Conservation (phyloP, 2,329 filamentous ascomycete genomes). For the Diaporthe destruens region DNA sequence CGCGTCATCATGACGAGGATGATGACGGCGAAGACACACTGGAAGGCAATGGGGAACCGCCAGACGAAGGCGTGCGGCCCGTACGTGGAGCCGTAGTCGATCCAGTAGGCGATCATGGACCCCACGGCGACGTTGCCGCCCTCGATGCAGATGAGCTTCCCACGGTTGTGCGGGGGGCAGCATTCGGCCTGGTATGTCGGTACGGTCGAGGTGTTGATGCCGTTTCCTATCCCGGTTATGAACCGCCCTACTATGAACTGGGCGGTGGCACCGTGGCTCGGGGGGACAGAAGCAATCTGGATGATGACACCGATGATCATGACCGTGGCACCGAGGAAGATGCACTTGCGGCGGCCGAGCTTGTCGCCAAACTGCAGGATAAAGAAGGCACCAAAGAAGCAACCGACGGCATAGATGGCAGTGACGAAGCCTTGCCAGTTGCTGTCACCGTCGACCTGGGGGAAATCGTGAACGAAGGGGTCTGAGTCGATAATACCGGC, state of each 20-base stretch:
- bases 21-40: conserved; percentile 59
- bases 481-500: conserved; percentile 39
- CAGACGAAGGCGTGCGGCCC: conserved; percentile 52
- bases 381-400: conserved; percentile 56
- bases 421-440: conserved; percentile 55
- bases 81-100: conserved; percentile 55
- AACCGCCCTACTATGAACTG: conserved; percentile 63
- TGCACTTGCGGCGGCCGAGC: conserved; percentile 66
- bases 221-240: conserved; percentile 64
- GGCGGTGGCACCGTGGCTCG: conserved; percentile 59
- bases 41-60: conserved; percentile 57
- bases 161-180: conserved; percentile 65
- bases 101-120: conserved; percentile 58
- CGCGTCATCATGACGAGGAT: conserved; percentile 54
- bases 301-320: conserved; percentile 69
- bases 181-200: conserved; percentile 58
- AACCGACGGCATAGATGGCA: conserved; percentile 58
- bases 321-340: conserved; percentile 64
- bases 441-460: conserved; percentile 49
- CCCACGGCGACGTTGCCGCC: conserved; percentile 58
- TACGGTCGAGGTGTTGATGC: conserved; percentile 62
- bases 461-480: conserved; percentile 45
- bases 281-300: conserved; percentile 62
- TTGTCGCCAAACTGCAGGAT: conserved; percentile 62
- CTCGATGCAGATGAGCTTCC: conserved; percentile 71